Evolutionary conservation across 2,329 filamentous ascomycete genomes (phyloP).

Genomic region (Paramyrothecium roridum): DNA sequence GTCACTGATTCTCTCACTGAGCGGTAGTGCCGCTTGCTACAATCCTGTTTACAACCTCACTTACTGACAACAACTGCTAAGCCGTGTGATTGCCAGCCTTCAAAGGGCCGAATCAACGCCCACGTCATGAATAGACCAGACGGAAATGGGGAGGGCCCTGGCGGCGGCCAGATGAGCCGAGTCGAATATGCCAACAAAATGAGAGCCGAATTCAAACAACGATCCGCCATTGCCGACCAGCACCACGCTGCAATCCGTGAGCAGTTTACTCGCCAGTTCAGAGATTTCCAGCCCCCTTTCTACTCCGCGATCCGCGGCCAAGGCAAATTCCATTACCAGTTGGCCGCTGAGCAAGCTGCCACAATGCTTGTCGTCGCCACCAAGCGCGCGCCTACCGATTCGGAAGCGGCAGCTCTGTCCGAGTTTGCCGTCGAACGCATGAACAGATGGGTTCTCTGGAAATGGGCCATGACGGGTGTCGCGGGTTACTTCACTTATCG

Average conservation of each 20-base stretch:
- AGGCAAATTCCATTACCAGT: neutral
- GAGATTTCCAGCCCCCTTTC: constrained; percentile 26
- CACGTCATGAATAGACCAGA: too few species aligned
- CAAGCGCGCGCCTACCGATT: constrained; percentile 17
- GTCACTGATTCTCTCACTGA: constrained; percentile 4
- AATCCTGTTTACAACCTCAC: too few species aligned
- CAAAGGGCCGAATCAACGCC: too few species aligned
- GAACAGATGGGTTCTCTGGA: neutral
- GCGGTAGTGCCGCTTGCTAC: too few species aligned
- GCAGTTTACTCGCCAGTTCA: constrained; percentile 26
- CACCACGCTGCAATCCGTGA: constrained; percentile 25
- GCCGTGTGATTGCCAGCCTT: too few species aligned
- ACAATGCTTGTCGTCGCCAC: constrained; percentile 19
- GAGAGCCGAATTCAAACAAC: constrained; percentile 6
- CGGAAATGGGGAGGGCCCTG: constrained; percentile 11
- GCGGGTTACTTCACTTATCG: constrained; percentile 20
- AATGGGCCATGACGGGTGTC: constrained; percentile 10
- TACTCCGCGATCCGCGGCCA: constrained; percentile 25
- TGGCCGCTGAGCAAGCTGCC: constrained; percentile 15
- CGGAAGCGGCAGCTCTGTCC: constrained; percentile 10
- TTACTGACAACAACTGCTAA: too few species aligned
- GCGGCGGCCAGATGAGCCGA: constrained; percentile 9
- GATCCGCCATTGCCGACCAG: constrained; percentile 20
- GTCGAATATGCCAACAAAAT: constrained; percentile 16
- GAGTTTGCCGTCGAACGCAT: neutral